Conservation (phyloP, 768 basidiomycete species). For the Rubroboletus satanas region DNA sequence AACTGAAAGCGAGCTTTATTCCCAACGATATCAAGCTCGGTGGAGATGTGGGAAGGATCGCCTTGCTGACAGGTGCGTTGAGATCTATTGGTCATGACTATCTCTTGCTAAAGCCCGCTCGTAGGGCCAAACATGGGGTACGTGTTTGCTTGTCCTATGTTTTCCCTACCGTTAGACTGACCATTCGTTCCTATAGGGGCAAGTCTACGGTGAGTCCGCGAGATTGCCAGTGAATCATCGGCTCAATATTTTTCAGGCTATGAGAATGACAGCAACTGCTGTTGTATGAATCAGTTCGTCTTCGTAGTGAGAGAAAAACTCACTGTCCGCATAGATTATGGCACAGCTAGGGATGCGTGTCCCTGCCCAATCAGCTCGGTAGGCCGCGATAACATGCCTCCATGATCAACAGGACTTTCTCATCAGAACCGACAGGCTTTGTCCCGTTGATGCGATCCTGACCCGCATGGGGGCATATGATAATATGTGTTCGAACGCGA, state of each 20-base stretch:
- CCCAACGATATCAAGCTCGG: conserved; percentile 91
- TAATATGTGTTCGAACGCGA: conserved; percentile 91
- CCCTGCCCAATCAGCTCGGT: conserved; percentile 80
- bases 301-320: not conserved
- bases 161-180: not conserved
- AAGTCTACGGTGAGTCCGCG: conserved; percentile 61
- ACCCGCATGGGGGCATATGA: conserved; percentile 99
- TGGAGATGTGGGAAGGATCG: conserved; percentile 66
- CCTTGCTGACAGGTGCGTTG: conserved; percentile 75
- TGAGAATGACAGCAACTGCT: conserved; percentile 95
- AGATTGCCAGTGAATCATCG: not conserved
- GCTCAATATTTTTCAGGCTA: conserved; percentile 42
- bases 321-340: conserved; percentile 56
- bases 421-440: conserved; percentile 48
- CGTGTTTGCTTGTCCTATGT: conserved; percentile 25
- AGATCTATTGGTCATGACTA: not conserved
- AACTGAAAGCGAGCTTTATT: conserved; percentile 78
- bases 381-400: conserved; percentile 13
- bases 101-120: not conserved
- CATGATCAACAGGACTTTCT: not conserved
- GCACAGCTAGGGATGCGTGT: conserved; percentile 95
- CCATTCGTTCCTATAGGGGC: conserved; percentile 42
- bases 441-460: conserved; percentile 86
- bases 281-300: conserved; percentile 49
- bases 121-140: conserved; percentile 87